phyloP scores from a whole-genome alignment of 2,329 filamentous ascomycete genomes.

The Epichloe sp. region DNA sequence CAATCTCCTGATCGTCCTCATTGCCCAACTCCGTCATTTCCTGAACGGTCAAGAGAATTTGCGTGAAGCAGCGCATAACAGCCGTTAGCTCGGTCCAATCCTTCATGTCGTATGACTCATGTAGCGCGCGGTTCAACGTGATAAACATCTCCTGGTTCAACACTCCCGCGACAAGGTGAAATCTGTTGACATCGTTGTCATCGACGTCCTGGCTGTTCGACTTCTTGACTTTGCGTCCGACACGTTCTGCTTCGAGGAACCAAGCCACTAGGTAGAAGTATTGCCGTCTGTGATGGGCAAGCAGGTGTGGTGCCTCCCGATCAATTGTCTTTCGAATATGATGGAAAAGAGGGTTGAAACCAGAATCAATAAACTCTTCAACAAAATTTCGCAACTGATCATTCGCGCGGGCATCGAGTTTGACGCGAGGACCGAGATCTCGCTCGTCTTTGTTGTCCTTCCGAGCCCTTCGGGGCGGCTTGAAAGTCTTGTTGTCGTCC shows the following conservation, averaged over 20 bases:
- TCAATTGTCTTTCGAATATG: conserved; percentile 83
- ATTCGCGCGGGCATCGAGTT: conserved; percentile 61
- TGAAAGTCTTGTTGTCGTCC: conserved; percentile 82
- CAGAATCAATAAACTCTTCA: conserved; percentile 85
- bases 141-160: conserved; percentile 94
- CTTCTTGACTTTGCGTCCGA: conserved; percentile 50
- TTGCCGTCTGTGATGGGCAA: conserved; percentile 65
- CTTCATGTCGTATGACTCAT: conserved; percentile 66
- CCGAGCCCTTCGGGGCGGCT: conserved; percentile 55
- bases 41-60: conserved; percentile 83
- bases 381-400: conserved; percentile 69
- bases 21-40: conserved; percentile 75
- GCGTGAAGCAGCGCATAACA: conserved; percentile 86
- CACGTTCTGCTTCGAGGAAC: conserved; percentile 80
- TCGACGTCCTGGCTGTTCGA: conserved; percentile 28
- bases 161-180: conserved; percentile 76
- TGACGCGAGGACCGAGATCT: conserved; percentile 63
- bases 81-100: conserved; percentile 78
- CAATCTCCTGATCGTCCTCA: conserved; percentile 95
- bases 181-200: conserved; percentile 54
- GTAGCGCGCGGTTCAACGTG: conserved; percentile 71
- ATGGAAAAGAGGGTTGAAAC: conserved; percentile 83
- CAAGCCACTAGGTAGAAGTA: conserved; percentile 88
- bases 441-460: conserved; percentile 51
- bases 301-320: conserved; percentile 70